phyloP scores from a whole-genome alignment of 257 asterid species.

The Nicotiana benthamiana region DNA sequence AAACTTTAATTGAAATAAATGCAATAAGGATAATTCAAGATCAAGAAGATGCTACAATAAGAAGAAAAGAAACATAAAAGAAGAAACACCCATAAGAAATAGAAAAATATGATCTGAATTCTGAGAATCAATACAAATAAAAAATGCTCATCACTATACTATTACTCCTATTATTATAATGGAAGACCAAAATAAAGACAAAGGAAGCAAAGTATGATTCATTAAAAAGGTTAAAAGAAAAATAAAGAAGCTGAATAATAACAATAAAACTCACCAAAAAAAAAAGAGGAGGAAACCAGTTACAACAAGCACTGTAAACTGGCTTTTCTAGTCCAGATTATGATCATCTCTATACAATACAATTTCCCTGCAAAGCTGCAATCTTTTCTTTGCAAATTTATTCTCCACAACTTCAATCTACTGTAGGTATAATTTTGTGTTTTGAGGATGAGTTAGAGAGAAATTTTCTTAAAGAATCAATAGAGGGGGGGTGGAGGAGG shows the following conservation, averaged over 20 bases:
- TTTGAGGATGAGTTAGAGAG: constrained; percentile 35
- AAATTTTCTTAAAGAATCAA: constrained; percentile 58
- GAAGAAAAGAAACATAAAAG: background rate
- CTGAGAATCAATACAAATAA: constrained; percentile 17
- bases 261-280: constrained; percentile 29
- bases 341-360: constrained; percentile 44
- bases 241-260: constrained; percentile 9
- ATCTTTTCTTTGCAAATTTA: constrained; percentile 28
- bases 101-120: constrained; percentile 12
- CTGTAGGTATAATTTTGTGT: constrained; percentile 17
- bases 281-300: constrained; percentile 27
- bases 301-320: constrained; percentile 18
- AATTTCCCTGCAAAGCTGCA: constrained; percentile 30
- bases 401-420: constrained; percentile 40
- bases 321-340: constrained; percentile 27
- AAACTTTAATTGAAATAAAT: background rate
- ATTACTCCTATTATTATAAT: background rate
- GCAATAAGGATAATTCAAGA: background rate
- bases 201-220: constrained; percentile 17
- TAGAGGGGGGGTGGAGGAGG: constrained; percentile 93
- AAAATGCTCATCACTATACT: constrained; percentile 24
- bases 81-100: background rate
- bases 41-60: background rate
- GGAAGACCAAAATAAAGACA: background rate
- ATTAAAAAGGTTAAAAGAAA: background rate